These are phyloP conservation scores for Sordariomycetes sp. DNA, from an alignment of 2,329 filamentous ascomycete species.

Conservation along the genomic window DNA sequence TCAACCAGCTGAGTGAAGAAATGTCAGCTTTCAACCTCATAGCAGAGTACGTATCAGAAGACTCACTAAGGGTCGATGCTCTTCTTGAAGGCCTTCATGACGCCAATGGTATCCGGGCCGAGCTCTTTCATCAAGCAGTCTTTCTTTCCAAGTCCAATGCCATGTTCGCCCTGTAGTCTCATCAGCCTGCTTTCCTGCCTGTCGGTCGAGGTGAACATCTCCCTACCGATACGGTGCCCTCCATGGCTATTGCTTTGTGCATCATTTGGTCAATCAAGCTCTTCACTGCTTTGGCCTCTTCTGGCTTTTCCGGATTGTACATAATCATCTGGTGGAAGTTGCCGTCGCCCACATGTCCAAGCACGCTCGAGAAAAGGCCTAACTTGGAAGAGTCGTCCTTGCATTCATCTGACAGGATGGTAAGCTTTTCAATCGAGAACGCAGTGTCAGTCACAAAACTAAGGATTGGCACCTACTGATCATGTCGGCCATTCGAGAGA, in stretches of 20 bases:
- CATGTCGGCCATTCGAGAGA: constrained; percentile 63
- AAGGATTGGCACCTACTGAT: constrained; percentile 40
- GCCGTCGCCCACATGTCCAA: constrained; percentile 66
- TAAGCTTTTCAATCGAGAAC: too few relatives aligned
- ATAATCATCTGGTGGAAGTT: constrained; percentile 56
- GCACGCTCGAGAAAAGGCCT: constrained; percentile 54
- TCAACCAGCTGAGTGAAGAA: constrained; percentile 50
- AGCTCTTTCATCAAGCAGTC: constrained; percentile 53
- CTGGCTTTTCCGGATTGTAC: constrained; percentile 16
- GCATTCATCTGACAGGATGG: constrained; percentile 40
- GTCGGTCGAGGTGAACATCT: too few relatives aligned
- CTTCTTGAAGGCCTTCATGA: constrained; percentile 58
- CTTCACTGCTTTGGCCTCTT: neutral
- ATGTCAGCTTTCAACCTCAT: too few relatives aligned
- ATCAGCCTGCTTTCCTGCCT: too few relatives aligned
- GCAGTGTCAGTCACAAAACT: too few relatives aligned
- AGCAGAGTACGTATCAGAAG: too few relatives aligned
- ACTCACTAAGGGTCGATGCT: constrained; percentile 61
- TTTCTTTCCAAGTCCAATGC: constrained; percentile 45
- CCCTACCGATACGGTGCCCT: constrained; percentile 58
- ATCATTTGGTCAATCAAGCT: constrained; percentile 43
- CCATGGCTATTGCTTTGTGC: constrained; percentile 58
- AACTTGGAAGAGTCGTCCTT: constrained; percentile 55
- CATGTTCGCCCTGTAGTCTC: constrained; percentile 59
- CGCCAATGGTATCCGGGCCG: constrained; percentile 50